phyloP scores from a whole-genome alignment of 1,284 basidiomycete species.

The Melampsora americana region DNA sequence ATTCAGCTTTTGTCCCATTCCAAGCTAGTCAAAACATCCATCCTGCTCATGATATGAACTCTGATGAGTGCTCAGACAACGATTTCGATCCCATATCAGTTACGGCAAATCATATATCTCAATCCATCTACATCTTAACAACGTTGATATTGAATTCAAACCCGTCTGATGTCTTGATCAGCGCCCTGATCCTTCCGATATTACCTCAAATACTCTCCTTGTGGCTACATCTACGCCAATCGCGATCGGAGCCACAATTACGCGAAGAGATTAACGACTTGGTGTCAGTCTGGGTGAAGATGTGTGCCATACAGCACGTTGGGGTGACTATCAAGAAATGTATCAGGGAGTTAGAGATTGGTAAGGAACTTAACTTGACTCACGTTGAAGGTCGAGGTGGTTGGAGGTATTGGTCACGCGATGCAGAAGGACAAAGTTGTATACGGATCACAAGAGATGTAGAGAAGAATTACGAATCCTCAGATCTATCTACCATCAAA shows the following conservation, averaged over 20 bases:
- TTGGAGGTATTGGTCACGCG: conserved; percentile 20
- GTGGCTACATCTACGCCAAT: not conserved
- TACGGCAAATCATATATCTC: conserved; percentile 2
- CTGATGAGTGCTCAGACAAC: not conserved
- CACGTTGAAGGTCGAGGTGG: not conserved
- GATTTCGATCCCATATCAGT: not conserved
- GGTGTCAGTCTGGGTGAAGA: conserved; percentile 11
- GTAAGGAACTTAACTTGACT: conserved; percentile 15
- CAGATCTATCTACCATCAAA: not conserved
- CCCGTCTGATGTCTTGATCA: conserved; percentile 24
- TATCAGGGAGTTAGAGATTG: conserved; percentile 30
- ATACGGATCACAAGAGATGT: not conserved
- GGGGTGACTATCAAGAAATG: not conserved
- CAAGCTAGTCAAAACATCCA: not conserved
- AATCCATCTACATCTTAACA: conserved; percentile 13
- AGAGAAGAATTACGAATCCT: not conserved
- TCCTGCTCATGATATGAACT: not conserved
- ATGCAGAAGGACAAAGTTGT: conserved; percentile 18
- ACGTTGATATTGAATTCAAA: conserved; percentile 33
- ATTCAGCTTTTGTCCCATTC: conserved; percentile 15
- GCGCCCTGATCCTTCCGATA: conserved; percentile 20
- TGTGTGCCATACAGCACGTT: conserved; percentile 11
- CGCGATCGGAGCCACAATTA: conserved; percentile 8
- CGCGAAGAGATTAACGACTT: conserved; percentile 4
- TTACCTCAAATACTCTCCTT: conserved; percentile 25